These are phyloP conservation scores for Emergomyces pasteurianus DNA, from an alignment of 2,329 filamentous ascomycete species.

Conservation along the genomic window DNA sequence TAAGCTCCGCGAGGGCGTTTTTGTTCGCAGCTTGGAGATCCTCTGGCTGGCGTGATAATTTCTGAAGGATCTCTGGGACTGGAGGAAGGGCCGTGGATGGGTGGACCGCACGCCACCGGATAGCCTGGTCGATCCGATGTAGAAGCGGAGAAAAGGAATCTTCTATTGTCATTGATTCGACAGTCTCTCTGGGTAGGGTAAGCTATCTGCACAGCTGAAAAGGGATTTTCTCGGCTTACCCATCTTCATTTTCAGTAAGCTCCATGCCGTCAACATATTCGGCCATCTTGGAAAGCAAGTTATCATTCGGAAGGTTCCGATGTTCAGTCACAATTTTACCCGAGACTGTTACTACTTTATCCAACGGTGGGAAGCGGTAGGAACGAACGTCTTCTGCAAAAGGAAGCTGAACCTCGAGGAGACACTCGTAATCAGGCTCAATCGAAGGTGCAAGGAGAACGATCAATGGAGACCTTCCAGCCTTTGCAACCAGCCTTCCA, in stretches of 20 bases:
- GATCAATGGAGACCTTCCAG: slow-evolving; percentile 64
- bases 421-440: slow-evolving; percentile 66
- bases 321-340: slow-evolving; percentile 72
- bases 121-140: slow-evolving; percentile 79
- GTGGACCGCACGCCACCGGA: slow-evolving; percentile 69
- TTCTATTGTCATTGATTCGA: slow-evolving; percentile 65
- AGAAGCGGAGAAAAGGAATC: slow-evolving; percentile 74
- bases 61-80: slow-evolving; percentile 52
- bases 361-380: slow-evolving; percentile 86
- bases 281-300: slow-evolving; percentile 70
- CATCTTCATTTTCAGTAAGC: slow-evolving; percentile 62
- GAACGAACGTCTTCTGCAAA: slow-evolving; percentile 84
- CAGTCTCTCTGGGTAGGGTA: slow-evolving; percentile 29
- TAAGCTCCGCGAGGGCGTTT: slow-evolving; percentile 50
- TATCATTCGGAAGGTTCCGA: slow-evolving; percentile 64
- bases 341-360: slow-evolving; percentile 75
- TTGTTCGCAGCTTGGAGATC: slow-evolving; percentile 50
- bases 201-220: slow-evolving; percentile 7
- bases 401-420: slow-evolving; percentile 81
- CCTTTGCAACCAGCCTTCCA: slow-evolving; percentile 73
- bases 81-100: slow-evolving; percentile 53
- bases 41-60: slow-evolving; percentile 60
- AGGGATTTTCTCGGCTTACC: slow-evolving; percentile 36
- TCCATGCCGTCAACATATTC: slow-evolving; percentile 93
- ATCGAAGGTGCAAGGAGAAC: slow-evolving; percentile 70